Evolutionary conservation across 306 rosid species (phyloP), one percentile per base, ranked within the genome.

Genomic region (Acacia melanoxylon): DNA sequence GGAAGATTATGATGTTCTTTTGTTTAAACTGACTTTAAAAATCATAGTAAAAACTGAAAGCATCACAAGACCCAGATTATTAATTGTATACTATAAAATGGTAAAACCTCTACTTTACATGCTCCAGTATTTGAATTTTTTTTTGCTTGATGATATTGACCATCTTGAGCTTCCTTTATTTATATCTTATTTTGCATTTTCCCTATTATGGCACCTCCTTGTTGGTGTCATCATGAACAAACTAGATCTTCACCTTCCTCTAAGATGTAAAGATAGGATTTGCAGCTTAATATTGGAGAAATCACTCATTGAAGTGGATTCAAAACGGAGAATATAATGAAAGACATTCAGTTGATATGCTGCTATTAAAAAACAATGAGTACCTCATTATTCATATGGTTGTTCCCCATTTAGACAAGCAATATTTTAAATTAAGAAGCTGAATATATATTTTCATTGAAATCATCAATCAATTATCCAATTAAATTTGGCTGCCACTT

Each of bases 401-500:
- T 14, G 10, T 20, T 35, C 63, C 71, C 62, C 49, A 54, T 68
- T 76, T 68, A 75, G 77, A 68, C 8, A 73, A 68, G 54, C 24
- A 25, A 14, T 33, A 78, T 33, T 49, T 65, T 46, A 44, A 31
- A 66, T 65, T 66, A 66, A 78, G 62, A 42, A 24, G 67, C 46
- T 51, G 83, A 65, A 51, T 27, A 16, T 49, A 51, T 27, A n/a
- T 72, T 25, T 11, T 40, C 42, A 52, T 52, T 77, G 56, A 19
- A 31, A 48, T 2, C 13, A 42, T 41, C 20, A 76, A 63, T 72
- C n/a, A 76, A 63, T 29, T 29, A 29, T 72, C 40, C 29, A 51
- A 72, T 40, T 46, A 45, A 58, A 74, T 22, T 45, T 22, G 78
- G 29, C 72, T 70, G 59, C 77, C 78, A 37, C 52, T 20, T 33